Evolutionary conservation across 805 yeast species (phyloP).

Genomic region (Cyberlindnera maritima): DNA sequence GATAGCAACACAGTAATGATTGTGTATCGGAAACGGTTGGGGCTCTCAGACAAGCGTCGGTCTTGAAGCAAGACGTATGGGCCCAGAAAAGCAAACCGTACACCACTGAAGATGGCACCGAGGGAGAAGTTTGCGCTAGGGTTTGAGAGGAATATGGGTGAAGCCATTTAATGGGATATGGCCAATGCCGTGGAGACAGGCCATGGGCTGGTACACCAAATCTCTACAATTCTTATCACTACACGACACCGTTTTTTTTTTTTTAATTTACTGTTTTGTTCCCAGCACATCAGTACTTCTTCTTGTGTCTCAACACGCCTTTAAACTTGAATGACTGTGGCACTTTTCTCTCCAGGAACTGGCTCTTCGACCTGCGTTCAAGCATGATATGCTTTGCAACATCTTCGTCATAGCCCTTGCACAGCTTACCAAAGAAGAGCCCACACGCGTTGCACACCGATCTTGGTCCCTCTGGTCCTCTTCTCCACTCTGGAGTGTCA

Average conservation of each 20-base stretch:
- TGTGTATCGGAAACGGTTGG: conserved; percentile 14
- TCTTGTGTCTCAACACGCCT: not conserved
- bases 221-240: no score
- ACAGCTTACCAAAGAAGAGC: conserved; percentile 39
- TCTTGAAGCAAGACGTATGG: conserved; percentile 17
- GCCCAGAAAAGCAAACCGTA: conserved; percentile 19
- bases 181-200: no score
- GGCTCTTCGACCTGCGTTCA: not conserved
- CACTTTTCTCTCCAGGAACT: not conserved
- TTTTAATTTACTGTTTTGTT: no score
- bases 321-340: not conserved
- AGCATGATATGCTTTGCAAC: not conserved
- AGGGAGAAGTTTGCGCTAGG: conserved; percentile 18
- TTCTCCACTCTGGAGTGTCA: conserved; percentile 81
- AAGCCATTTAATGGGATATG: conserved; percentile 17
- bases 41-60: conserved; percentile 14
- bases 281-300: not conserved
- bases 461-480: conserved; percentile 74
- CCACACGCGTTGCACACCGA: conserved; percentile 87
- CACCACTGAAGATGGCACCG: conserved; percentile 17
- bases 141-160: conserved; percentile 21
- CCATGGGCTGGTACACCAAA: no score
- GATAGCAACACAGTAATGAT: conserved; percentile 13
- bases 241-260: no score
- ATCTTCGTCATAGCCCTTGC: not conserved